Conservation (phyloP, 805 yeast species). For the Candida odintsovae region DNA sequence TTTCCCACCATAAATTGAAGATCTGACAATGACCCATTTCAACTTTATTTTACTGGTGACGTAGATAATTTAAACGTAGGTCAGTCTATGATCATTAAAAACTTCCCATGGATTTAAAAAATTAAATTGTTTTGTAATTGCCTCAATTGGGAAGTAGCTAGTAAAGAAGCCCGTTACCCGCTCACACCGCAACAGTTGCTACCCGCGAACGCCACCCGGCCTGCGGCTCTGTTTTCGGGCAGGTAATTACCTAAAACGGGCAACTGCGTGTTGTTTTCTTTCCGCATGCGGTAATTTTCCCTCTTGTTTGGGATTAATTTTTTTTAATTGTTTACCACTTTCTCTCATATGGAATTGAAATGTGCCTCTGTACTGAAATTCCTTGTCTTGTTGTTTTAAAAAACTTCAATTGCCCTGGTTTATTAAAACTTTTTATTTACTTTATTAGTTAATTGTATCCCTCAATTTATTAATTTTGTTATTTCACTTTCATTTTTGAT, state of each 20-base stretch:
- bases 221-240: neutral
- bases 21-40: too few species aligned
- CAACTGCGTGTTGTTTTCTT: neutral
- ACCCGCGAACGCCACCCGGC: neutral
- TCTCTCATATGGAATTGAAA: neutral
- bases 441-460: too few species aligned
- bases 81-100: too few species aligned
- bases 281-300: neutral
- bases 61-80: too few species aligned
- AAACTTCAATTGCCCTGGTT: neutral
- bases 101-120: too few species aligned
- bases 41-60: too few species aligned
- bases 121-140: too few species aligned
- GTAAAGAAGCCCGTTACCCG: too few species aligned
- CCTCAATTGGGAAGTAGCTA: too few species aligned
- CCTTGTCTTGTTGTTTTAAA: neutral
- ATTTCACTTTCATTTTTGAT: neutral
- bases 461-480: too few species aligned
- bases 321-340: neutral
- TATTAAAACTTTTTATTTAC: too few species aligned
- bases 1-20: too few species aligned
- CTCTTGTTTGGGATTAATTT: neutral
- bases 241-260: neutral
- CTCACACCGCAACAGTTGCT: neutral
- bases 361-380: neutral